Percentiles rank a stretch among this genome's conserved stretches.
These are phyloP conservation scores for Nemania serpens DNA, from an alignment of 2,329 filamentous ascomycete species.

Conservation along the genomic window DNA sequence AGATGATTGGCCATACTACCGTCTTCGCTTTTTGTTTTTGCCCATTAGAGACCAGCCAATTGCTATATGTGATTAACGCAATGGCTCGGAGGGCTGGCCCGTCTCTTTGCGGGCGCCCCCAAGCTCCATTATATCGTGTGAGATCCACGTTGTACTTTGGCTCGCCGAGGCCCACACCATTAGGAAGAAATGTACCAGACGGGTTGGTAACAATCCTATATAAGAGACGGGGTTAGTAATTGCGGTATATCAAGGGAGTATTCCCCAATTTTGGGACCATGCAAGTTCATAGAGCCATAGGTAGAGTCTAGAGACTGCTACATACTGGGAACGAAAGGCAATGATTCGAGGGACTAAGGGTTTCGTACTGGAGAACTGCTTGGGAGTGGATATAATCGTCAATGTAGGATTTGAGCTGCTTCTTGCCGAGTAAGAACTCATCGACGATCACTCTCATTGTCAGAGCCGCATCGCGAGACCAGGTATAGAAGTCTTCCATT, in stretches of 20 bases:
- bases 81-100: slow-evolving; percentile 64
- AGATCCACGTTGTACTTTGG: slow-evolving; percentile 60
- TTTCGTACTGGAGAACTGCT: slow-evolving; percentile 50
- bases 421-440: slow-evolving; percentile 53
- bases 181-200: slow-evolving; percentile 52
- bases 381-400: slow-evolving; percentile 59
- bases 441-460: slow-evolving; percentile 58
- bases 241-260: neutral
- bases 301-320: too few relatives aligned
- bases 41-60: slow-evolving; percentile 54
- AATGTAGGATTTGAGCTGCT: slow-evolving; percentile 50
- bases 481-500: slow-evolving; percentile 59
- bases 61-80: slow-evolving; percentile 58
- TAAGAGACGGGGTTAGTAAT: neutral
- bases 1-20: slow-evolving; percentile 59
- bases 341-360: neutral
- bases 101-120: slow-evolving; percentile 65
- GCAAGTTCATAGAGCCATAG: too few relatives aligned
- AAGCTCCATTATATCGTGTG: slow-evolving; percentile 54
- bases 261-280: neutral
- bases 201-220: slow-evolving; percentile 52
- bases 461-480: slow-evolving; percentile 60
- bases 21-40: slow-evolving; percentile 46
- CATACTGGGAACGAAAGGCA: neutral
- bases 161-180: slow-evolving; percentile 56